These are phyloP conservation scores for Incumbomyces delicatus DNA, from an alignment of 2,329 filamentous ascomycete species.

Conservation along the genomic window DNA sequence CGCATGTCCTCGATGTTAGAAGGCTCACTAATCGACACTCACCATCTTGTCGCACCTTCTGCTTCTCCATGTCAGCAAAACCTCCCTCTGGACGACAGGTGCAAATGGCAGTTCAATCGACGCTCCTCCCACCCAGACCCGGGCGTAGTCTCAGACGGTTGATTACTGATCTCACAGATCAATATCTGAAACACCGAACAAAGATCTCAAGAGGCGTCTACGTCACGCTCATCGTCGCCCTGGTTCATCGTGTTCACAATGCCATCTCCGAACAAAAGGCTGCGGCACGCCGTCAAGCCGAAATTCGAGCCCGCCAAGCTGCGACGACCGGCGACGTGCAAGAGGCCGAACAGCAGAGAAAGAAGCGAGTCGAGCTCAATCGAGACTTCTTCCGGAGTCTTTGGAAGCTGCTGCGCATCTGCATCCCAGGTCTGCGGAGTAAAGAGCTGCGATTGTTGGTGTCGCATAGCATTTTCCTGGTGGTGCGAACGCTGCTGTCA, in stretches of 20 bases:
- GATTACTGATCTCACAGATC: slow-evolving; percentile 55
- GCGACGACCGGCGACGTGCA: slow-evolving; percentile 24
- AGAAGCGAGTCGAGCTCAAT: slow-evolving; percentile 85
- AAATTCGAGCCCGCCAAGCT: slow-evolving; percentile 45
- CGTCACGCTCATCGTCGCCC: slow-evolving; percentile 67
- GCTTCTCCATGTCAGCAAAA: no score
- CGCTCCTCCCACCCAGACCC: slow-evolving; percentile 42
- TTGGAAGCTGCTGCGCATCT: slow-evolving; percentile 68
- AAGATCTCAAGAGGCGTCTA: slow-evolving; percentile 77
- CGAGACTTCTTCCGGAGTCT: slow-evolving; percentile 75
- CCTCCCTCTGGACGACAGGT: no score
- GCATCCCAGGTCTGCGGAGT: slow-evolving; percentile 80
- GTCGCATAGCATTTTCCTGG: slow-evolving; percentile 87
- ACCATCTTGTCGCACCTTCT: no score
- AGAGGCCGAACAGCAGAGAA: slow-evolving; percentile 26
- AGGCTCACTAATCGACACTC: no score
- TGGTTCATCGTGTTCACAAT: slow-evolving; percentile 79
- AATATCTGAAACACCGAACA: slow-evolving; percentile 72
- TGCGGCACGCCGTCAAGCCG: slow-evolving; percentile 59
- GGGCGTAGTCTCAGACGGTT: slow-evolving; percentile 57
- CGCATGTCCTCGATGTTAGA: no score
- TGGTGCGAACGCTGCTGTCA: slow-evolving; percentile 83
- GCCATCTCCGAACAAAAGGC: slow-evolving; percentile 90
- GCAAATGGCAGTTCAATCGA: slow-evolving; percentile 67
- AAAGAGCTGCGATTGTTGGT: slow-evolving; percentile 78